These are phyloP conservation scores for Globisporangium iwayamae DNA, from an alignment of 352 stramenopile species.

Conservation along the genomic window DNA sequence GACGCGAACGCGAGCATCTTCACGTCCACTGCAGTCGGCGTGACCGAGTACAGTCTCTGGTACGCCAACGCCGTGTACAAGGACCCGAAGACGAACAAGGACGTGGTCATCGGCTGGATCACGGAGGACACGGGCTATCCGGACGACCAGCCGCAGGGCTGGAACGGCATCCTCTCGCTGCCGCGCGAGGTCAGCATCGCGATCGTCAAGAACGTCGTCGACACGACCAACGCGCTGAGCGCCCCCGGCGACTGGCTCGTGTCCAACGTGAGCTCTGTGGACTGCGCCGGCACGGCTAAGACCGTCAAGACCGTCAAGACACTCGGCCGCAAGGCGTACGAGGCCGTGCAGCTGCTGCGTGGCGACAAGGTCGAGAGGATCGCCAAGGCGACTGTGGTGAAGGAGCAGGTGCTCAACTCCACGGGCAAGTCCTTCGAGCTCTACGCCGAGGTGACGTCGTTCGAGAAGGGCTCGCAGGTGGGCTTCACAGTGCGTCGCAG, in stretches of 20 bases:
- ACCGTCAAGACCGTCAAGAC: constrained; percentile 68
- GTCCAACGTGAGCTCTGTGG: constrained; percentile 29
- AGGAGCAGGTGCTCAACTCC: constrained; percentile 18
- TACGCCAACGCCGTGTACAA: constrained; percentile 71
- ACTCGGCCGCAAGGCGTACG: constrained; percentile 40
- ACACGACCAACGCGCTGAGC: constrained; percentile 40
- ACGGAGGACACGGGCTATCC: constrained; percentile 48
- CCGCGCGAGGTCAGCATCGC: constrained; percentile 47
- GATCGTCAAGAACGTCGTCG: constrained; percentile 49
- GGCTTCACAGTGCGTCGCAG: constrained; percentile 59
- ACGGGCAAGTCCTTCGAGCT: constrained; percentile 26
- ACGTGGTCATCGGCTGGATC: constrained; percentile 65
- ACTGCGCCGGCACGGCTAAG: constrained; percentile 20
- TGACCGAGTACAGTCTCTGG: constrained; percentile 63
- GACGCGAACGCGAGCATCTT: constrained; percentile 37
- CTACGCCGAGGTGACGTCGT: constrained; percentile 43
- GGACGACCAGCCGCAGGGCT: constrained; percentile 51
- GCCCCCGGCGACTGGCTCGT: constrained; percentile 61
- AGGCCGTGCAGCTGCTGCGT: constrained; percentile 44
- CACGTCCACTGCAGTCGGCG: constrained; percentile 49
- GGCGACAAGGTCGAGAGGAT: constrained; percentile 38
- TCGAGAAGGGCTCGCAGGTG: constrained; percentile 51
- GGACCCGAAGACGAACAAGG: constrained; percentile 47
- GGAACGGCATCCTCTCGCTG: constrained; percentile 62
- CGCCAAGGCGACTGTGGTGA: constrained; percentile 24